These are phyloP conservation scores for Suillus occidentalis DNA, from an alignment of 768 basidiomycete species.

Conservation along the genomic window DNA sequence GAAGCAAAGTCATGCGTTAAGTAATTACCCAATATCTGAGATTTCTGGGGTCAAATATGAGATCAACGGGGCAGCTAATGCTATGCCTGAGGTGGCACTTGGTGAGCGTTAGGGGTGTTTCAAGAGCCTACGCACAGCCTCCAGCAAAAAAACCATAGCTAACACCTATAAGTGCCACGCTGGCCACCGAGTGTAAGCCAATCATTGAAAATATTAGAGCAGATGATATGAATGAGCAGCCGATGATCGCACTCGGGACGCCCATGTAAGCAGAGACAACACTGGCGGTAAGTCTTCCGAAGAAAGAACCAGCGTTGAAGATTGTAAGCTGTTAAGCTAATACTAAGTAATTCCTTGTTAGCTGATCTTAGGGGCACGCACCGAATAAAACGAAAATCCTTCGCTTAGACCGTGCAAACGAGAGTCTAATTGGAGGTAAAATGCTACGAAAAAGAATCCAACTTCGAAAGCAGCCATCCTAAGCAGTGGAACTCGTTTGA, in stretches of 20 bases:
- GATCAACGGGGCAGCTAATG: constrained; percentile 44
- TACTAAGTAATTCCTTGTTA: constrained; percentile 3
- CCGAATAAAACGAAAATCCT: constrained; percentile 55
- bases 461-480: constrained; percentile 26
- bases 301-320: constrained; percentile 34
- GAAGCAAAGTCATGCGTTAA: background rate
- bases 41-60: constrained; percentile 43
- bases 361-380: constrained; percentile 24
- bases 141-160: constrained; percentile 53
- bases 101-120: background rate
- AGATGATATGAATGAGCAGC: constrained; percentile 32
- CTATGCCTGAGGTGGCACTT: constrained; percentile 31
- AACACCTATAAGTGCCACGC: constrained; percentile 39
- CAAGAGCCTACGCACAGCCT: constrained; percentile 25
- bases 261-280: constrained; percentile 41
- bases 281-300: constrained; percentile 38
- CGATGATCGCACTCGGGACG: constrained; percentile 42
- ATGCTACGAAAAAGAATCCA: constrained; percentile 50
- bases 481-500: background rate
- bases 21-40: constrained; percentile 48
- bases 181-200: constrained; percentile 36
- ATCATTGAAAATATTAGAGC: constrained; percentile 46
- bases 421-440: constrained; percentile 59
- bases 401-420: constrained; percentile 46
- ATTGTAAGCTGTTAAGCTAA: constrained; percentile 33